phyloP scores from a whole-genome alignment of 306 rosid species.

The Sechiopsis laciniata region DNA sequence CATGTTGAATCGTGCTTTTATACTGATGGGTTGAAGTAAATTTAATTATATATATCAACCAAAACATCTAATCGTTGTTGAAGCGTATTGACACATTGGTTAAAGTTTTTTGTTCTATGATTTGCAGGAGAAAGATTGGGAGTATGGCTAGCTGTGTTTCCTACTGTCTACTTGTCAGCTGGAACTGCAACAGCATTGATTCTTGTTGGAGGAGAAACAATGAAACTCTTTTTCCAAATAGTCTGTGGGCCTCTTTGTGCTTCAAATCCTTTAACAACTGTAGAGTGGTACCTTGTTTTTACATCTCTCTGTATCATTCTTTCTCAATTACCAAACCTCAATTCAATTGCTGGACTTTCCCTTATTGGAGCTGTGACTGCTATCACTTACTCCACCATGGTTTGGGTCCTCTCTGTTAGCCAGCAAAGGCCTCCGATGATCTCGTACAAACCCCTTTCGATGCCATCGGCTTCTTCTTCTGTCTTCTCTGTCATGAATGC shows the following conservation, averaged over 20 bases:
- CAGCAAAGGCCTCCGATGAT: conserved; percentile 73
- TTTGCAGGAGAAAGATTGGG: conserved; percentile 88
- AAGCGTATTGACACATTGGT: neutral
- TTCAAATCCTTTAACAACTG: conserved; percentile 86
- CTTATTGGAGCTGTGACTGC: conserved; percentile 96
- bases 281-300: conserved; percentile 96
- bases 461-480: conserved; percentile 51
- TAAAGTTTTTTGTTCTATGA: conserved; percentile 11
- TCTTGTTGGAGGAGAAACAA: conserved; percentile 95
- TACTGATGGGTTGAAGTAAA: no score
- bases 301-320: conserved; percentile 86
- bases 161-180: conserved; percentile 89
- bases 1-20: no score
- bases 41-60: no score
- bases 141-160: conserved; percentile 94
- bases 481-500: conserved; percentile 78
- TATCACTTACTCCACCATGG: conserved; percentile 93
- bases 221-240: conserved; percentile 91
- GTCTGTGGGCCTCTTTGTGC: conserved; percentile 88
- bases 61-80: neutral
- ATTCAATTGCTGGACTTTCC: conserved; percentile 95
- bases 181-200: conserved; percentile 98
- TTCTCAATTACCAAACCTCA: conserved; percentile 97
- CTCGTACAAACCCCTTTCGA: conserved; percentile 69
- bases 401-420: conserved; percentile 95